Conservation (phyloP, 306 rosid species). For the Lathyrus tuberosus region DNA sequence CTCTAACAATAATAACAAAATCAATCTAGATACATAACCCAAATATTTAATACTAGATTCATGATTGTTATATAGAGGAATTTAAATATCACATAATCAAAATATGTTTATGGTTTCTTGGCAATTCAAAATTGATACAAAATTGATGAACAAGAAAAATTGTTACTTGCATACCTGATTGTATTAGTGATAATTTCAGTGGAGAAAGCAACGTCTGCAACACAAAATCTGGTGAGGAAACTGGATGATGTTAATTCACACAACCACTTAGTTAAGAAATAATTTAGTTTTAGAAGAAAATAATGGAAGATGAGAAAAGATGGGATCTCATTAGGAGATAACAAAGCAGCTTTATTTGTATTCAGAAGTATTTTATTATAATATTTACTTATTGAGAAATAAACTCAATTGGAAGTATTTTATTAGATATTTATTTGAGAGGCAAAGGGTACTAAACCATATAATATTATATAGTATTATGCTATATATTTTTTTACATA, state of each 20-base stretch:
- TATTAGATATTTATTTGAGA: background rate
- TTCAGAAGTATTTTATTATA: too few relatives aligned
- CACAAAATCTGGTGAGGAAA: conserved; percentile 4
- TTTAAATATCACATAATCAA: background rate
- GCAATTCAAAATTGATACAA: background rate
- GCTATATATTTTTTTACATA: too few relatives aligned
- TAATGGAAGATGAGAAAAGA: conserved; percentile 16
- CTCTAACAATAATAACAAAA: conserved; percentile 1
- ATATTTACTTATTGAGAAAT: too few relatives aligned
- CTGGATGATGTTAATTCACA: background rate
- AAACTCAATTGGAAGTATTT: too few relatives aligned
- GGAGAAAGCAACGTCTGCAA: conserved; percentile 16
- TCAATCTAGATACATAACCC: background rate
- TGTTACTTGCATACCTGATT: conserved; percentile 23
- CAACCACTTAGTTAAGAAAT: background rate
- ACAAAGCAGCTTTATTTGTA: background rate
- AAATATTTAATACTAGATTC: background rate
- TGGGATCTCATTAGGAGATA: background rate
- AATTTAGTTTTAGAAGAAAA: background rate
- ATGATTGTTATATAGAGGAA: background rate
- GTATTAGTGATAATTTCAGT: conserved; percentile 4
- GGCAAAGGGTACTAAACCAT: background rate
- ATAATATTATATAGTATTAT: background rate
- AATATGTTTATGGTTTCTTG: conserved; percentile 1
- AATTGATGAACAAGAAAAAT: background rate